Evolutionary conservation across 805 yeast genomes (phyloP), one percentile per base, ranked within the genome.

Genomic region (Scheffersomyces coipomensis): DNA sequence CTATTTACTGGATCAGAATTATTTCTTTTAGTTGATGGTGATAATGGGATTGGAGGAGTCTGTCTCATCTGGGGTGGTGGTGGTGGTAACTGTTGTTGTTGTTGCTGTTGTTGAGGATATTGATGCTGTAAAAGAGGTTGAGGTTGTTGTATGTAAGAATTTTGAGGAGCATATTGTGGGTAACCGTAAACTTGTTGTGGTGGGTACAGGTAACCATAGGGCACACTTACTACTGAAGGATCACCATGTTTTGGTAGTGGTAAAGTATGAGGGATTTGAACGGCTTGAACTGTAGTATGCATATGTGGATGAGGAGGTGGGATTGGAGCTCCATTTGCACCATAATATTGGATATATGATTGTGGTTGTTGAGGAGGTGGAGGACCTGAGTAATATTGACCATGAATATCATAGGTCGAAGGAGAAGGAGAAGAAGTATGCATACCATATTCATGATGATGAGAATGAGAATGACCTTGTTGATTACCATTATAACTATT

Each of bases 131-230:
- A 31, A 6, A 35, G 24, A 2, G 9, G 34, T 19, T 30, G 36
- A 19, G 17, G 19, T 19, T 37, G 44, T 37, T n/a, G 33, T 10
- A 15, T n/a, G 37, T 23, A n/a, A 7, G 23, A 38, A n/a, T 34
- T 36, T 17, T 29, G 41, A 12, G 26, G 35, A 19, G 24, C 42
- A 8, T 21, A 37, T 23, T 43, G 43, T 22, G 25, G 47, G 24
- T 31, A 35, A 19, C 36, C 26, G 8, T 21, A 23, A 12, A 35
- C 27, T 25, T 25, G 38, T 33, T 34, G 32, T 27, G 33, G 30
- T 21, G 25, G 33, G 22, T 60, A 60, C 4, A 50, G 37, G 10
- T 46, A 39, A 19, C 51, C 60, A 13, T 24, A 19, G 12, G 38
- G 25, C 19, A 29, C 29, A 19, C 33, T 11, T 6, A 15, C 39